These are phyloP conservation scores for Houttuynia cordata DNA, from an alignment of 164 flowering plant species.

Conservation along the genomic window DNA sequence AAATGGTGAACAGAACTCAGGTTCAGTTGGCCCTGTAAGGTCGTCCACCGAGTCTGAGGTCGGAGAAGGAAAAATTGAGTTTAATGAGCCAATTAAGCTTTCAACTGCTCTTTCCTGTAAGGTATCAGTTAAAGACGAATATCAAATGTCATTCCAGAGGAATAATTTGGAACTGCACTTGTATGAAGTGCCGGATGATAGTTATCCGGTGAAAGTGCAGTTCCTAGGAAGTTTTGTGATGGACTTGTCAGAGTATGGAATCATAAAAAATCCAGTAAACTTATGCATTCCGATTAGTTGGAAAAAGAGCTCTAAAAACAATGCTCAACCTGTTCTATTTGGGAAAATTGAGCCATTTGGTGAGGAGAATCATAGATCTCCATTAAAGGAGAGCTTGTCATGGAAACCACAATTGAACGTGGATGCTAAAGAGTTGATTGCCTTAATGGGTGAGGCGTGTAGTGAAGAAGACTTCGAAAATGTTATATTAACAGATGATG, in stretches of 20 bases:
- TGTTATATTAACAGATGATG: conserved; percentile 67
- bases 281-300: conserved; percentile 42
- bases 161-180: conserved; percentile 56
- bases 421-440: conserved; percentile 42
- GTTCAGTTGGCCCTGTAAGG: conserved; percentile 21
- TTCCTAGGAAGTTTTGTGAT: conserved; percentile 52
- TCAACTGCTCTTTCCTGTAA: conserved; percentile 34
- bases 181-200: conserved; percentile 55
- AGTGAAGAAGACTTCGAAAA: conserved; percentile 61
- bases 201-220: conserved; percentile 45
- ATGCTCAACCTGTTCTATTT: conserved; percentile 39
- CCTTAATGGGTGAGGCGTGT: conserved; percentile 40
- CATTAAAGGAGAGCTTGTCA: conserved; percentile 25
- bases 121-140: conserved; percentile 28
- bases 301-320: conserved; percentile 46
- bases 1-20: conserved; percentile 52
- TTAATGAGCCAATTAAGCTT: conserved; percentile 54
- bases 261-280: conserved; percentile 29
- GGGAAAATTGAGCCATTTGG: conserved; percentile 44
- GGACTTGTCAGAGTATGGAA: conserved; percentile 74
- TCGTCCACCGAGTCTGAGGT: conserved; percentile 28
- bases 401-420: conserved; percentile 31
- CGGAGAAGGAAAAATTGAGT: conserved; percentile 50
- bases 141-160: conserved; percentile 38
- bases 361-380: conserved; percentile 29